Evolutionary conservation across 140 eudicot genomes (phyloP).

Genomic region (Erigeron philadelphicus): DNA sequence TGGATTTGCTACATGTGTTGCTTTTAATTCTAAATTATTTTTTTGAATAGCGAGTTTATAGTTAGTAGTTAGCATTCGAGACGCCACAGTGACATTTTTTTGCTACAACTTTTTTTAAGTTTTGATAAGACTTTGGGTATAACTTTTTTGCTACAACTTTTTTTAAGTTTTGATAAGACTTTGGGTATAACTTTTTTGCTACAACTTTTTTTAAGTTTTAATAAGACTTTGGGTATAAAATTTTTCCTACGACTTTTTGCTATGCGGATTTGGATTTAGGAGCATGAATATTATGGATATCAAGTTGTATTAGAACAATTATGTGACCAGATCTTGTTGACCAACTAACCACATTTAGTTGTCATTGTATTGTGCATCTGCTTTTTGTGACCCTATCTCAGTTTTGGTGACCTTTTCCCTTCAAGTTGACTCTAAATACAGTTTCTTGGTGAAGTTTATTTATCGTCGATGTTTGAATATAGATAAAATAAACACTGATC

Average conservation of each 20-base stretch:
- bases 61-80: too few species aligned
- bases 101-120: too few species aligned
- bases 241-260: background rate
- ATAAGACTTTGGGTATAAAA: background rate
- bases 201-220: background rate
- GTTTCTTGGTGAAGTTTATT: conserved; percentile 14
- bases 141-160: too few species aligned
- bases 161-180: too few species aligned
- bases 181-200: too few species aligned
- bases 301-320: background rate
- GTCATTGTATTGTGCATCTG: background rate
- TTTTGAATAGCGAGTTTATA: too few species aligned
- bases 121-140: too few species aligned
- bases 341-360: background rate
- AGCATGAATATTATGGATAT: background rate
- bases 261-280: background rate
- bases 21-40: too few species aligned
- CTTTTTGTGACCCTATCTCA: background rate
- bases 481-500: conserved; percentile 16
- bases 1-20: background rate
- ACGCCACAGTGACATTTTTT: too few species aligned
- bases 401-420: too few species aligned
- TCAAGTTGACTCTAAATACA: background rate
- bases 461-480: conserved; percentile 8
- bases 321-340: background rate